A percentile compares a stretch with the other conserved stretches of the same genome.
These are phyloP conservation scores for Zea luxurians DNA, from an alignment of 176 grass and related monocot species.

Conservation along the genomic window DNA sequence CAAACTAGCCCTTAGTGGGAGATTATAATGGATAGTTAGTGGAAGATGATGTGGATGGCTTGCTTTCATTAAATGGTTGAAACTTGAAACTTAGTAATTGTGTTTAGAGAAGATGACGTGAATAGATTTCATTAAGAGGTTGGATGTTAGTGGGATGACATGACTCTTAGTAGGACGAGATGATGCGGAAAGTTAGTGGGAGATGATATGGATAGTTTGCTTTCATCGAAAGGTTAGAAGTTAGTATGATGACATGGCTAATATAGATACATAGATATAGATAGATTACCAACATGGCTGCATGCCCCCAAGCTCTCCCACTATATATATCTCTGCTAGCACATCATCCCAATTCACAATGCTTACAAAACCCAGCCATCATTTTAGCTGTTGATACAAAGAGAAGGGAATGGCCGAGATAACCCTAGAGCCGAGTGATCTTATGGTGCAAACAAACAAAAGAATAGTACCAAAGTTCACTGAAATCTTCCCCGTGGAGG, in stretches of 20 bases:
- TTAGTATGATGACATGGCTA: too few species aligned
- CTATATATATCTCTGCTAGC: background rate
- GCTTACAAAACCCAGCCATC: background rate
- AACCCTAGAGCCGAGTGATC: background rate
- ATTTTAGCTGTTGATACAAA: background rate
- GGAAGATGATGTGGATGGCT: background rate
- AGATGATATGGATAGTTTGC: background rate
- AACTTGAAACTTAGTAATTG: background rate
- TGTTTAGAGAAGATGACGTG: background rate
- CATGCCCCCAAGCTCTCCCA: background rate
- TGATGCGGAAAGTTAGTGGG: background rate
- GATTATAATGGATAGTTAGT: background rate
- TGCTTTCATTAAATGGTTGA: background rate
- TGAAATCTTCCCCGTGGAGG: background rate
- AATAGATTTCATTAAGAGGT: background rate
- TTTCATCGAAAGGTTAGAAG: too few species aligned
- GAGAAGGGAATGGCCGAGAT: background rate
- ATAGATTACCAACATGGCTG: background rate
- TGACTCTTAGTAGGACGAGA: background rate
- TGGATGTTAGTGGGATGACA: background rate
- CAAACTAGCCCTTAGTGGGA: too few species aligned
- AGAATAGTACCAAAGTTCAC: background rate
- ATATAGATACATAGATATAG: too few species aligned
- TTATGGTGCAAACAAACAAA: background rate
- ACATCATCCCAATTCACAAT: background rate